A percentile compares a stretch with the other conserved stretches of the same genome.
Evolutionary conservation across 495 filamentous ascomycete species (phyloP).

Genomic region (Cercophora scortea): DNA sequence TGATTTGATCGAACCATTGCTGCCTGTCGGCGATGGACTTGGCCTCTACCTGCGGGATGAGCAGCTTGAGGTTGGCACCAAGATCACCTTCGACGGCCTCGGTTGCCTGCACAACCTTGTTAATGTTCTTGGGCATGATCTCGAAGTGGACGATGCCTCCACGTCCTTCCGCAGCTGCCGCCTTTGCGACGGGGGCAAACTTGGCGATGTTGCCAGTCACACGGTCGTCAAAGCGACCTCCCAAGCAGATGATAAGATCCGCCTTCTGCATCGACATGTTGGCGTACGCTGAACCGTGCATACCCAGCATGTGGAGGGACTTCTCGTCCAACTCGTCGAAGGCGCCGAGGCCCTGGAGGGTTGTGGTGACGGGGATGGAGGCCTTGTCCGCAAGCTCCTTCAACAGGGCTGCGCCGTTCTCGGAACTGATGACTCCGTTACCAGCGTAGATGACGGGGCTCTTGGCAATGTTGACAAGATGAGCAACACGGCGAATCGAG

Average conservation of each 20-base stretch:
- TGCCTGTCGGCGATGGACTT: conserved; percentile 52
- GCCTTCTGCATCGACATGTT: conserved; percentile 75
- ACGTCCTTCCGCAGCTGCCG: conserved; percentile 59
- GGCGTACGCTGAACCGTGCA: conserved; percentile 74
- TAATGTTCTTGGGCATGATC: conserved; percentile 81
- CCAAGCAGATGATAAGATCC: conserved; percentile 70
- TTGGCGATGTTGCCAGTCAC: conserved; percentile 57
- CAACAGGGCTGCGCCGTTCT: conserved; percentile 59
- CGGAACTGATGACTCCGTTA: conserved; percentile 56
- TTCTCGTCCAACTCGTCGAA: conserved; percentile 72
- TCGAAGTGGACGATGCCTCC: conserved; percentile 78
- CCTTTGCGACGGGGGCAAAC: conserved; percentile 61
- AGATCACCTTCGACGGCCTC: conserved; percentile 75
- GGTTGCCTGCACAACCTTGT: conserved; percentile 77
- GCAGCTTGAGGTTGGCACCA: conserved; percentile 57
- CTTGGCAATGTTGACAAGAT: conserved; percentile 65
- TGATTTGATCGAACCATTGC: conserved; percentile 84
- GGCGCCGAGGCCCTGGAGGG: conserved; percentile 68
- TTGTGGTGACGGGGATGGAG: conserved; percentile 70
- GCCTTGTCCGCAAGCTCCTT: conserved; percentile 64
- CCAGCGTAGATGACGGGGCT: conserved; percentile 73
- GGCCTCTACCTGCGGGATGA: conserved; percentile 60
- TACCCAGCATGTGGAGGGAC: conserved; percentile 75
- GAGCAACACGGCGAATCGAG: conserved; percentile 55
- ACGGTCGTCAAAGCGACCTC: conserved; percentile 71